Evolutionary conservation across 2,329 filamentous ascomycete species (phyloP), one percentile per base, ranked within the genome.

Genomic region (Arthroderma uncinatum): DNA sequence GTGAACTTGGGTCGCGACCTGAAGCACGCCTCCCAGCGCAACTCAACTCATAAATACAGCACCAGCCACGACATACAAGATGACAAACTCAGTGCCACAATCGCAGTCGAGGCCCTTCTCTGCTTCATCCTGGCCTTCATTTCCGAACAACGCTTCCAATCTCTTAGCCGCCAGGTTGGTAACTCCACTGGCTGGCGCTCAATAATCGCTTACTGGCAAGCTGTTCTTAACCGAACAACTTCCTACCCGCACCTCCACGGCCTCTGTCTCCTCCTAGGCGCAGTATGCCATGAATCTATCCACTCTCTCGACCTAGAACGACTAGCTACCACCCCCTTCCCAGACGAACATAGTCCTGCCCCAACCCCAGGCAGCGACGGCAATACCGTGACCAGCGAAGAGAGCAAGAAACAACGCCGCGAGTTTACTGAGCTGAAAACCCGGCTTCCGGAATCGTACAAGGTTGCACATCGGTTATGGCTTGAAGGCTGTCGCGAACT

Each of bases 111-210:
- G 61, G 71, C 73, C 9, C 67, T 77, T 42, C 66, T 78, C 40
- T 75, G 73, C 58, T 78, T 76, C 60, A 74, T 76, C 55, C 67
- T 78, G 33, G 73, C 74, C 9, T 76, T 76, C 59, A 69, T 72
- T 47, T 70, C 70, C 14, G 71, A 75, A 52, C 71, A 76, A 48
- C 69, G 72, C 53, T 67, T 63, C 25, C 74, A 73, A 59, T 62
- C 64, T 1, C 55, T 71, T 28, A 64, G 62, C 25, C 70, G 73
- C 19, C 70, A 71, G 64, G 57, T 68, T 30, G 71, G 67, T 10
- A 70, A 73, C 54, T 72, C 71, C 10, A 66, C 69, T 1, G 69
- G 67, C 37, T 80, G 78, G 78, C 66, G 72, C 25, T 74, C 72
- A 21, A 75, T 77, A 23, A 64, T 78, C 14, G 68, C 71, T 19